A percentile compares a stretch with the other conserved stretches of the same genome.
phyloP scores from a whole-genome alignment of 202 grass and related monocot genomes.

The Hordeum pubiflorum region DNA sequence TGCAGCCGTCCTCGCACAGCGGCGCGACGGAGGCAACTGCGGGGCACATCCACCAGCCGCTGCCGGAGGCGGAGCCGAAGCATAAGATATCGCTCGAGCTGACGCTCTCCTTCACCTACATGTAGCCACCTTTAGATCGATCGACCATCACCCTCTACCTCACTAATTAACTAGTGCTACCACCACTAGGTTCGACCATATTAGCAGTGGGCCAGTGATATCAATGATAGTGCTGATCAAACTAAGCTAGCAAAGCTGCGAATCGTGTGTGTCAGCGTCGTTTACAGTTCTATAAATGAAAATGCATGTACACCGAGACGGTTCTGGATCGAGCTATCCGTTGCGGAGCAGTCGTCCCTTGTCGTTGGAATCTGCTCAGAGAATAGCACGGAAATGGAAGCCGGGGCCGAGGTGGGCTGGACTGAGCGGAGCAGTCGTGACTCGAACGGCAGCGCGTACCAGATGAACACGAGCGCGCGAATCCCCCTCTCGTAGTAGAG shows the following conservation, averaged over 20 bases:
- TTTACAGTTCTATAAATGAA: too few relatives aligned
- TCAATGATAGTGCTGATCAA: not conserved
- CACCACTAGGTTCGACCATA: not conserved
- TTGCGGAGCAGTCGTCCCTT: too few relatives aligned
- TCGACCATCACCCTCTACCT: not conserved
- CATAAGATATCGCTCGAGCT: slow-evolving; percentile 51
- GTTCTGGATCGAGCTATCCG: too few relatives aligned
- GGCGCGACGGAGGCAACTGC: slow-evolving; percentile 6
- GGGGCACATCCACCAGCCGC: not conserved
- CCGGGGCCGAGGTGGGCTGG: not conserved
- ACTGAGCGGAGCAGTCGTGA: not conserved
- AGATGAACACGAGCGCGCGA: not conserved
- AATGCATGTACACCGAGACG: too few relatives aligned
- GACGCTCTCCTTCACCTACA: slow-evolving; percentile 82
- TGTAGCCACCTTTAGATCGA: slow-evolving; percentile 41
- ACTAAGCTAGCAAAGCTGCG: too few relatives aligned
- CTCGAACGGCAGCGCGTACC: not conserved
- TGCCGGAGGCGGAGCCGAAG: slow-evolving; percentile 19
- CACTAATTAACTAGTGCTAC: not conserved
- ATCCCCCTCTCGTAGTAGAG: too few relatives aligned
- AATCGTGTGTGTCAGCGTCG: too few relatives aligned
- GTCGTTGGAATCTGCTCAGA: not conserved
- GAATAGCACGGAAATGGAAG: not conserved
- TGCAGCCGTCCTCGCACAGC: slow-evolving; percentile 16
- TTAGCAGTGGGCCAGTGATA: not conserved